phyloP scores from a whole-genome alignment of 139 green algal genomes.

The Gonium pectorale region DNA sequence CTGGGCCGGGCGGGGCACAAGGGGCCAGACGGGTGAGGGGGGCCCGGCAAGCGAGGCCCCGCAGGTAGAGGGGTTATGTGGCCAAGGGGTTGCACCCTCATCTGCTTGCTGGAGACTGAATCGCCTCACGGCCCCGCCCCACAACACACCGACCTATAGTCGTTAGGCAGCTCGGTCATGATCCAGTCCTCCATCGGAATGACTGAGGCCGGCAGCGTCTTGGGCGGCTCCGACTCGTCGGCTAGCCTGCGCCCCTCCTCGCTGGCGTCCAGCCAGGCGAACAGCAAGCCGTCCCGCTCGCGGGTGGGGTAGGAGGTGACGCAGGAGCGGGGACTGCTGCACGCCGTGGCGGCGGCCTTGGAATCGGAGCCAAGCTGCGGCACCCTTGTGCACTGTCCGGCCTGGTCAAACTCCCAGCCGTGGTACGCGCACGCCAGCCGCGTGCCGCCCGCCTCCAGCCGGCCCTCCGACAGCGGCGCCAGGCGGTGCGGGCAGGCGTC shows the following conservation, averaged over 20 bases:
- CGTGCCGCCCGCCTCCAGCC: conserved; percentile 66
- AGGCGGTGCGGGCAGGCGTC: conserved; percentile 53
- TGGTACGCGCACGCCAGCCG: conserved; percentile 60
- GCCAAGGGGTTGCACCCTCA: no score
- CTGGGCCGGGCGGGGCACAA: background rate
- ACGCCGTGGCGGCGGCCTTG: conserved; percentile 20
- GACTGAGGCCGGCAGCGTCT: no score
- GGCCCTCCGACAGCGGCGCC: conserved; percentile 71
- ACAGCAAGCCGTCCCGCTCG: conserved; percentile 36
- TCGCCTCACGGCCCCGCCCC: no score
- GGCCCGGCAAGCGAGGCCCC: no score
- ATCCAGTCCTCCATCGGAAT: background rate
- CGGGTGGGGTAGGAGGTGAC: conserved; percentile 44
- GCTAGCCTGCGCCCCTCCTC: background rate
- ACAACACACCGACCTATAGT: conserved; percentile 29
- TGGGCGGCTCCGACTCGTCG: background rate
- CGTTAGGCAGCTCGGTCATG: conserved; percentile 9
- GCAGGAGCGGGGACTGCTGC: conserved; percentile 27
- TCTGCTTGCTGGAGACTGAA: no score
- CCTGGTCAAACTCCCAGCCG: conserved; percentile 59
- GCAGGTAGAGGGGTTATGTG: no score
- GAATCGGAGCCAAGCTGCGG: conserved; percentile 64
- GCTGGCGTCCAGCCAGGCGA: conserved; percentile 43
- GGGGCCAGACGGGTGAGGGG: background rate
- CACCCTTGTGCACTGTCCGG: conserved; percentile 55